Evolutionary conservation across 2,329 filamentous ascomycete species (phyloP).

Genomic region (Laburnicola sp.): DNA sequence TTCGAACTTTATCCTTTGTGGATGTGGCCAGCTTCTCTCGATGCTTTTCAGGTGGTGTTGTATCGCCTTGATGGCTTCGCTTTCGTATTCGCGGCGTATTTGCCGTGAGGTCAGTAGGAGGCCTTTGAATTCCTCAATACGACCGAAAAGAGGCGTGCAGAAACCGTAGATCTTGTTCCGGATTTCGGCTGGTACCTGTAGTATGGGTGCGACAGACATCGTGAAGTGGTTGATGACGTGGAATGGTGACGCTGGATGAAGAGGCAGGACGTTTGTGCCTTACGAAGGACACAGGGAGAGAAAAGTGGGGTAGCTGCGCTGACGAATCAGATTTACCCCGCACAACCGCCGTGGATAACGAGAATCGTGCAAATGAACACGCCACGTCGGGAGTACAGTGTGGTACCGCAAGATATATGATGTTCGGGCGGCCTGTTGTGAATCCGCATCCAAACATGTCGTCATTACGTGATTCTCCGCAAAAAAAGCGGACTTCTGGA

Average conservation of each 20-base stretch:
- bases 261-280: not conserved
- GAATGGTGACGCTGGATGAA: not conserved
- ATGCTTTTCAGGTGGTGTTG: not conserved
- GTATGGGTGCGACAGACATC: not conserved
- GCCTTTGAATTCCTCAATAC: slow-evolving; percentile 6
- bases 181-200: slow-evolving; percentile 7
- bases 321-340: too few relatives aligned
- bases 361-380: too few relatives aligned
- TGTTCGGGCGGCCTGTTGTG: too few relatives aligned
- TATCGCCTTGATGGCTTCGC: slow-evolving; percentile 9
- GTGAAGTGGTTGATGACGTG: not conserved
- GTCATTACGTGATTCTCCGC: too few relatives aligned
- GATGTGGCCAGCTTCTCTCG: slow-evolving; percentile 5
- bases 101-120: slow-evolving; percentile 11
- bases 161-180: slow-evolving; percentile 8
- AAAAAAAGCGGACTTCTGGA: too few relatives aligned
- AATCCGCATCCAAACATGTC: too few relatives aligned
- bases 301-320: not conserved
- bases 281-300: not conserved
- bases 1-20: not conserved
- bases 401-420: too few relatives aligned
- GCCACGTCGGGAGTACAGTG: too few relatives aligned
- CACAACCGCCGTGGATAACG: too few relatives aligned
- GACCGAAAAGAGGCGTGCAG: slow-evolving; percentile 9
- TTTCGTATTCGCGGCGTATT: slow-evolving; percentile 5